Evolutionary conservation across 352 stramenopile genomes (phyloP).

Genomic region (Phytophthora citricola): DNA sequence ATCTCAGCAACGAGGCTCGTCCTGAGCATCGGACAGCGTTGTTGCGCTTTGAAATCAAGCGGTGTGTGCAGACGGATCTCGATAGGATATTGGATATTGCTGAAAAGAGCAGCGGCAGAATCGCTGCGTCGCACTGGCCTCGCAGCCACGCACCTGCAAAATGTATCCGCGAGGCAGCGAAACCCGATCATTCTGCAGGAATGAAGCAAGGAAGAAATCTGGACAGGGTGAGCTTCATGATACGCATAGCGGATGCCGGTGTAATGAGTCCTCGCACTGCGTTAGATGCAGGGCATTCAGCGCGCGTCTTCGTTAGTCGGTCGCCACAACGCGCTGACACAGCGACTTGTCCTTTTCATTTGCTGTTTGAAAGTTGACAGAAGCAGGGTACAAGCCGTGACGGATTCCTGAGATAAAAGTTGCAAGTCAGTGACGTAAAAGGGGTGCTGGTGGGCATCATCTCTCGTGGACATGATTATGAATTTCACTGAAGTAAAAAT

Average conservation of each 20-base stretch:
- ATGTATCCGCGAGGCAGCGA: conserved; percentile 1
- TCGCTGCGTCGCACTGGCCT: neutral
- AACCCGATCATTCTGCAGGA: neutral
- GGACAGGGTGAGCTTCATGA: no score
- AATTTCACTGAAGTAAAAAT: neutral
- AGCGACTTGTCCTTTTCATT: neutral
- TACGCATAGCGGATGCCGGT: no score
- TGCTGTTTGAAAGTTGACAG: conserved; percentile 1
- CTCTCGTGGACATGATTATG: neutral
- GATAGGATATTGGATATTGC: neutral
- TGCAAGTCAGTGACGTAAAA: neutral
- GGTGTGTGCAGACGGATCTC: no score
- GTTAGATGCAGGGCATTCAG: no score
- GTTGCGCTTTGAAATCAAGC: no score
- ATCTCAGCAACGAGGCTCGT: neutral
- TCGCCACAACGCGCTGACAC: neutral
- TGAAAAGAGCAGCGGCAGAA: neutral
- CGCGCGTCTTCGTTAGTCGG: neutral
- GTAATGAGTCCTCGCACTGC: no score
- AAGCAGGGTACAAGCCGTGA: neutral
- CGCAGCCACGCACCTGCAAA: conserved; percentile 4
- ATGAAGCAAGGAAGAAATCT: neutral
- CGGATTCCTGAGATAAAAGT: neutral
- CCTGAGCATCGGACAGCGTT: no score
- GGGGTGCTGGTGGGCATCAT: neutral